Percentiles rank a stretch among this genome's conserved stretches.
These are phyloP conservation scores for Batkoa obscura DNA, from an alignment of 371 early-diverging fungal genomes.

Conservation along the genomic window DNA sequence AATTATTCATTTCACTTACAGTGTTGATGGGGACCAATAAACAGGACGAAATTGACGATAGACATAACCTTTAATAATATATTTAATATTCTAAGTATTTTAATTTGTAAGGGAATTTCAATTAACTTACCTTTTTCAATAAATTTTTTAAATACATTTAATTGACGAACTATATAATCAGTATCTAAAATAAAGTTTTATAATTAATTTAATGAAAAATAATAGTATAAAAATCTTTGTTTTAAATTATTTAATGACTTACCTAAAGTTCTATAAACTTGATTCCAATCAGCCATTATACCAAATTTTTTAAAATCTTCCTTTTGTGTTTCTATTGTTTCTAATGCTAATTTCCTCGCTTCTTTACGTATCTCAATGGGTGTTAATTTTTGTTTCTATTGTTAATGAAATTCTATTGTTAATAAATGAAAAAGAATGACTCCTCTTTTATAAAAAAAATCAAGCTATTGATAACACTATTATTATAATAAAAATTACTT, in stretches of 20 bases:
- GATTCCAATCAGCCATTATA: slow-evolving; percentile 71
- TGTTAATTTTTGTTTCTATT: slow-evolving; percentile 20
- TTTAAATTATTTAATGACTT: slow-evolving; percentile 4
- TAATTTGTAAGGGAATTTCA: background rate
- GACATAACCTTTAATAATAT: slow-evolving; percentile 25
- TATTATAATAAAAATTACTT: slow-evolving; percentile 1
- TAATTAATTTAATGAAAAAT: background rate
- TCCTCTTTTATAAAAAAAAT: background rate
- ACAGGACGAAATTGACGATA: slow-evolving; percentile 68
- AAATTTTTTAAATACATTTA: slow-evolving; percentile 58
- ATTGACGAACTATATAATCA: slow-evolving; percentile 59
- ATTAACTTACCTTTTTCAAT: slow-evolving; percentile 32
- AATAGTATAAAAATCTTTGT: background rate
- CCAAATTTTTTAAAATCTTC: slow-evolving; percentile 47
- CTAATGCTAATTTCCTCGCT: slow-evolving; percentile 45
- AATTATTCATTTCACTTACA: slow-evolving; percentile 9
- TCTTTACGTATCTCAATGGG: slow-evolving; percentile 42
- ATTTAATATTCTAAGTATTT: background rate
- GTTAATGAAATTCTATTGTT: background rate
- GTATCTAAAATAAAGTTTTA: slow-evolving; percentile 28
- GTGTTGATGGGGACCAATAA: slow-evolving; percentile 80
- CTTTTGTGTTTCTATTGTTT: slow-evolving; percentile 45
- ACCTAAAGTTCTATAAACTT: slow-evolving; percentile 56
- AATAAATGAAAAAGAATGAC: too few relatives aligned
- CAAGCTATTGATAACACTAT: background rate